These are phyloP conservation scores for Globisporangium alternatum DNA, from an alignment of 352 stramenopile species.

Conservation along the genomic window DNA sequence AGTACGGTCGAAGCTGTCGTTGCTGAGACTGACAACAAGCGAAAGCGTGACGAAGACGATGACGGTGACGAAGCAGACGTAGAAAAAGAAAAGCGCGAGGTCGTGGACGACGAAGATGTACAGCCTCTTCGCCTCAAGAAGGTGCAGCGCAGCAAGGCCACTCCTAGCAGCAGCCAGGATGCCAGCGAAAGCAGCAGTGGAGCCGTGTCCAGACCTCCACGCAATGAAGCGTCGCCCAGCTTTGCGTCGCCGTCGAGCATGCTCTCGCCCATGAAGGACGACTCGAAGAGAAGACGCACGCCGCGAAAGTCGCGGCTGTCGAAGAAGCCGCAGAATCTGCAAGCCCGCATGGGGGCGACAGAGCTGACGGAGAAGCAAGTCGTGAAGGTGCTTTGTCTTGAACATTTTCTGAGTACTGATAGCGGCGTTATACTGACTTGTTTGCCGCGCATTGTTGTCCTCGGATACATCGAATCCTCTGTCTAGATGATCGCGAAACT, in stretches of 20 bases:
- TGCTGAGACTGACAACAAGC: conserved; percentile 7
- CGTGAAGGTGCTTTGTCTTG: conserved; percentile 20
- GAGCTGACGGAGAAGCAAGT: conserved; percentile 35
- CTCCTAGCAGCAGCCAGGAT: background rate
- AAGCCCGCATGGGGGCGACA: conserved; percentile 31
- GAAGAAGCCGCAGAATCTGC: conserved; percentile 45
- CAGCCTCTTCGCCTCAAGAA: conserved; percentile 13
- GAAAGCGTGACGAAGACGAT: conserved; percentile 9
- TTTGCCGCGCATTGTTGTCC: background rate
- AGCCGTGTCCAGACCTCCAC: background rate
- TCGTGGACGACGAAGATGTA: background rate
- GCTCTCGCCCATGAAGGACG: conserved; percentile 57
- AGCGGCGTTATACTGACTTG: background rate
- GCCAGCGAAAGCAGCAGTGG: background rate
- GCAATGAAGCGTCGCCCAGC: conserved; percentile 7
- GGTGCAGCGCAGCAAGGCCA: conserved; percentile 2
- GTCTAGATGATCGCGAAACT: conserved; percentile 45
- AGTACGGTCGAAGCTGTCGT: background rate
- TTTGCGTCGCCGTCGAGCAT: conserved; percentile 21
- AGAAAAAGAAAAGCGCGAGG: background rate
- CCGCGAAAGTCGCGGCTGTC: conserved; percentile 35
- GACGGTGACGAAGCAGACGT: background rate
- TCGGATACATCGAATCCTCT: background rate
- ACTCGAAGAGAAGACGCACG: conserved; percentile 36
- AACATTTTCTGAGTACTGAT: background rate